phyloP scores from a whole-genome alignment of 1,139 yeast genomes.

The Petasospora rhodanensis region DNA sequence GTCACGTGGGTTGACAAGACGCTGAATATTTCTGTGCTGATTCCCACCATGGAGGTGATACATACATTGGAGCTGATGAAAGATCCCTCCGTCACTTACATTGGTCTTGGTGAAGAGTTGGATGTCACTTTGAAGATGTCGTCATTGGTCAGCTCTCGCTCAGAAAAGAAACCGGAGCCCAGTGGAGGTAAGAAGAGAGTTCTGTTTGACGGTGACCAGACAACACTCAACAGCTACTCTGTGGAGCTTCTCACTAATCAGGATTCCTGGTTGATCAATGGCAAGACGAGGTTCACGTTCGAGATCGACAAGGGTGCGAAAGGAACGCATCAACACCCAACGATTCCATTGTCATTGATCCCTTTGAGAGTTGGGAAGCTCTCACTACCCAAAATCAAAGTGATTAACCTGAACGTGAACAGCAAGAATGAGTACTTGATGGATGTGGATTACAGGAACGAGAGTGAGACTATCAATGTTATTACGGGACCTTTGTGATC shows the following conservation, averaged over 20 bases:
- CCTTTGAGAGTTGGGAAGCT: slow-evolving; percentile 78
- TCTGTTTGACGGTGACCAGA: slow-evolving; percentile 22
- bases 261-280: slow-evolving; percentile 69
- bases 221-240: slow-evolving; percentile 26
- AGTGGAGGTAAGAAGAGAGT: slow-evolving; percentile 28
- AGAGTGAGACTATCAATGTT: slow-evolving; percentile 64
- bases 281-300: slow-evolving; percentile 51
- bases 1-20: slow-evolving; percentile 3
- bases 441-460: slow-evolving; percentile 65
- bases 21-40: slow-evolving; percentile 44
- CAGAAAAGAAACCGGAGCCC: slow-evolving; percentile 3
- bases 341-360: slow-evolving; percentile 46
- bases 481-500: slow-evolving; percentile 29
- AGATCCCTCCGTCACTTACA: slow-evolving; percentile 37
- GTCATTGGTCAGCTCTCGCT: slow-evolving; percentile 32
- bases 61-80: slow-evolving; percentile 46
- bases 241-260: slow-evolving; percentile 35
- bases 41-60: slow-evolving; percentile 48
- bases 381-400: slow-evolving; percentile 58
- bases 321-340: slow-evolving; percentile 17
- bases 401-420: slow-evolving; percentile 33
- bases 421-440: slow-evolving; percentile 37
- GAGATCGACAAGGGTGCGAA: slow-evolving; percentile 27
- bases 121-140: slow-evolving; percentile 38
- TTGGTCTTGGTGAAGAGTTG: slow-evolving; percentile 60